Evolutionary conservation across 2,329 filamentous ascomycete species (phyloP), one percentile per base, ranked within the genome.

Genomic region (Bertia moriformis): DNA sequence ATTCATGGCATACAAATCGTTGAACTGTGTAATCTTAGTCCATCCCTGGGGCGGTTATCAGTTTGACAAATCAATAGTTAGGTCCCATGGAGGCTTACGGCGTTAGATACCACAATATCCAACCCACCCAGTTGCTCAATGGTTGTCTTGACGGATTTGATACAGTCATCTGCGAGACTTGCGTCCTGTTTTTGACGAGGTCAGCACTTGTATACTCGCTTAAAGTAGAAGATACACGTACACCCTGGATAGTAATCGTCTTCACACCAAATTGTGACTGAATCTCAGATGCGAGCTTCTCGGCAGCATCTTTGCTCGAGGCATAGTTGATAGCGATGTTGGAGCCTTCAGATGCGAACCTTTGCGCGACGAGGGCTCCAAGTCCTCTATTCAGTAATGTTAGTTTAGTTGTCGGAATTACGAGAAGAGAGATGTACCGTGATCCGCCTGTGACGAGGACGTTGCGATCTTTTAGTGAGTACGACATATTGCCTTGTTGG

Each of bases 271-370:
- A 62, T 24, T 64, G 56, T 18, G 53, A 52, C 44, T 65, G 51
- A 17, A 79, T 57, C 40, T 66, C 66, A 18, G 59, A 51, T 4
- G 65, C 65, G 12, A 79, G 59, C 15, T 63, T 61, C 42, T 70
- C 60, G 2, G 78, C 78, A 1, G 65, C 59, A n/a, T 66, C 66
- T 38, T 62, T 58, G 46, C 63, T 71, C 24, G 67, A 67, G 47
- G 68, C 62, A 52, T 80, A 83, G 52, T 82, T 82, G 51, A 83
- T 69, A 3, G 71, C 73, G 20, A 83, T 51, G 49, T 81, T 79
- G 46, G 63, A 67, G 20, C 76, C 74, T 51, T 79, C 64, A 4
- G 63, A 58, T 2, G 78, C 78, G 51, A 82, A 83, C 38, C 72
- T 73, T 35, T 69, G 61, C 38, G 63, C 66, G 24, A 81, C 63